A percentile compares a stretch with the other conserved stretches of the same genome.
Evolutionary conservation across 768 basidiomycete genomes (phyloP).

Genomic region (Lactarius psammicola): DNA sequence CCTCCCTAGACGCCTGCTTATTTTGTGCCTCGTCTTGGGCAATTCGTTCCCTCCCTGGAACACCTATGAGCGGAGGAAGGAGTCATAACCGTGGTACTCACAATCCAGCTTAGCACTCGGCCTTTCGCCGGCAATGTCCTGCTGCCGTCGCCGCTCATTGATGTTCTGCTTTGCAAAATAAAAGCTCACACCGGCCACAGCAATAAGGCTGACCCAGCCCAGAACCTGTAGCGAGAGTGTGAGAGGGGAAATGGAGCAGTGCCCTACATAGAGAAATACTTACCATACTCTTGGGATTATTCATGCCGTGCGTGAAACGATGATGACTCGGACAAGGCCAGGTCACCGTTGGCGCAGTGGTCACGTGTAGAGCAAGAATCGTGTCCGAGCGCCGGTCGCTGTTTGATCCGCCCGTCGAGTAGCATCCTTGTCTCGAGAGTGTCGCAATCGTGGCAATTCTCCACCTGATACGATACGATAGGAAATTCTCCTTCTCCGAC

Average conservation of each 20-base stretch:
- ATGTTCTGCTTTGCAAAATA: constrained; percentile 40
- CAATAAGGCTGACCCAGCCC: constrained; percentile 39
- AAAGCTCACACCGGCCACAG: constrained; percentile 40
- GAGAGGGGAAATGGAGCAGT: neutral
- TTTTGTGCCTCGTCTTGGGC: constrained; percentile 9
- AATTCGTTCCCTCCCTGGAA: constrained; percentile 18
- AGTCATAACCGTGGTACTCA: constrained; percentile 23
- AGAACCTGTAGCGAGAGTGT: constrained; percentile 30
- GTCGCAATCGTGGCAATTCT: neutral
- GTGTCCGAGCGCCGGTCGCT: neutral
- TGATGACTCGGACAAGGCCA: neutral
- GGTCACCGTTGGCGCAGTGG: neutral
- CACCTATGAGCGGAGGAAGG: neutral
- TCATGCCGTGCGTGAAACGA: constrained; percentile 6
- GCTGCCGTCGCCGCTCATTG: constrained; percentile 38
- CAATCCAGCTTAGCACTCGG: constrained; percentile 38
- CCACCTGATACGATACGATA: neutral
- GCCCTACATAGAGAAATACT: neutral
- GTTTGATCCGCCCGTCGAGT: neutral
- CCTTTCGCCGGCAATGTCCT: constrained; percentile 35
- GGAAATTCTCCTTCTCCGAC: neutral
- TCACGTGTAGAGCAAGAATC: neutral
- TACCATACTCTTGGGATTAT: constrained; percentile 27
- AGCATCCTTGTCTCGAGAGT: neutral
- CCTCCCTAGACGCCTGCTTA: constrained; percentile 9